Evolutionary conservation across 2,329 filamentous ascomycete species (phyloP).

Genomic region (Myriangium duriaei): DNA sequence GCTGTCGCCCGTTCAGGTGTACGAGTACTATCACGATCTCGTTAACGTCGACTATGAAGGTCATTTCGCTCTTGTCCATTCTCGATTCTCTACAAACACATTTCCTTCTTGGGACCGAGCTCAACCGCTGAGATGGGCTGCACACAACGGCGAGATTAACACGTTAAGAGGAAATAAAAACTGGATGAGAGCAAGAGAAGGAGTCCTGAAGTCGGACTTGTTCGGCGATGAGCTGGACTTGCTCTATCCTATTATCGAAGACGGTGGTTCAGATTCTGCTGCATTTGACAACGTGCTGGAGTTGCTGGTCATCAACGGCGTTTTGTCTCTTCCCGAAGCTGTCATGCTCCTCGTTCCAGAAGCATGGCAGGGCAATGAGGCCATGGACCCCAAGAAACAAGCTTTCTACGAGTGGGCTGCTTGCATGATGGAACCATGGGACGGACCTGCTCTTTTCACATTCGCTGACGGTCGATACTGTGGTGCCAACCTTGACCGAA

Average conservation of each 20-base stretch:
- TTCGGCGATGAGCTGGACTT: slow-evolving; percentile 86
- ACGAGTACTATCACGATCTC: slow-evolving; percentile 95
- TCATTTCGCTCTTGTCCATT: slow-evolving; percentile 93
- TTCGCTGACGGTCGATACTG: slow-evolving; percentile 95
- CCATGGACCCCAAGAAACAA: slow-evolving; percentile 89
- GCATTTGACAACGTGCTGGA: slow-evolving; percentile 96
- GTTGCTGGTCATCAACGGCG: slow-evolving; percentile 86
- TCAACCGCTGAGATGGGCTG: slow-evolving; percentile 89
- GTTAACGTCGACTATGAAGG: slow-evolving; percentile 95
- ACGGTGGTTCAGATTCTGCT: slow-evolving; percentile 90
- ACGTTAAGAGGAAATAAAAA: slow-evolving; percentile 97
- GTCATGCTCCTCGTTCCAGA: slow-evolving; percentile 99
- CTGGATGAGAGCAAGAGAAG: slow-evolving; percentile 97
- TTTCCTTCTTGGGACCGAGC: slow-evolving; percentile 98
- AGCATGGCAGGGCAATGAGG: slow-evolving; percentile 87
- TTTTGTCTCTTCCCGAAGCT: slow-evolving; percentile 85
- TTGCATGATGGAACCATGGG: slow-evolving; percentile 98
- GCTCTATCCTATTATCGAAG: slow-evolving; percentile 90
- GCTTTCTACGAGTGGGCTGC: slow-evolving; percentile 98
- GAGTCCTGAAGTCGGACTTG: slow-evolving; percentile 81
- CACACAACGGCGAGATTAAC: slow-evolving; percentile 98
- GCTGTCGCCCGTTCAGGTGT: slow-evolving; percentile 85
- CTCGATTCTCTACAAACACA: slow-evolving; percentile 94
- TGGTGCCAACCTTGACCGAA: slow-evolving; percentile 91
- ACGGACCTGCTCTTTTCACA: slow-evolving; percentile 90